Evolutionary conservation across 371 early-diverging fungal genomes (phyloP).

Genomic region (Rhizopus delemar): DNA sequence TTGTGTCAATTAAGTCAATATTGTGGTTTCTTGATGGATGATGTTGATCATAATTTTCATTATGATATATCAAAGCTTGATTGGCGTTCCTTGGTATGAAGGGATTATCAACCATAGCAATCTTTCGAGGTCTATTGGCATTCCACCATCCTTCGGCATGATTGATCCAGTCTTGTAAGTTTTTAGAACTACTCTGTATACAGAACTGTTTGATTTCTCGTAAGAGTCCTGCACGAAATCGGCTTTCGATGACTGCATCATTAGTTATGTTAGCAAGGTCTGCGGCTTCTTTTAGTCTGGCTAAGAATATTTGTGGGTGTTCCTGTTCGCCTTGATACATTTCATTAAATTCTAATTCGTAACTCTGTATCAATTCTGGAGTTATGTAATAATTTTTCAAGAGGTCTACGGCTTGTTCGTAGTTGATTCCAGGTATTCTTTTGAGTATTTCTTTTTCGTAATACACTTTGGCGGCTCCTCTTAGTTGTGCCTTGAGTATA

Average conservation of each 20-base stretch:
- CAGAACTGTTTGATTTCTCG: background rate
- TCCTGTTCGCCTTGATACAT: background rate
- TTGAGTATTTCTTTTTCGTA: no score
- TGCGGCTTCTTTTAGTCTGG: constrained; percentile 10
- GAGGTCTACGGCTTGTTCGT: no score
- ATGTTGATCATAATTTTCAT: background rate
- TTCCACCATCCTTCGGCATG: constrained; percentile 1
- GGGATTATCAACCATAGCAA: background rate
- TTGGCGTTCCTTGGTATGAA: background rate
- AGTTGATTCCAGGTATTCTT: no score
- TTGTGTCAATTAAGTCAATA: background rate
- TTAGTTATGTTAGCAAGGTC: constrained; percentile 6
- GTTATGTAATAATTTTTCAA: no score
- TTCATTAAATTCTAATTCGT: background rate
- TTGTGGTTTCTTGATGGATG: background rate
- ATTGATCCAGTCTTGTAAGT: background rate
- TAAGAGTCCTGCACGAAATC: constrained; percentile 6
- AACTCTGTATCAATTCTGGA: no score
- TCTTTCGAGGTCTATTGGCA: background rate
- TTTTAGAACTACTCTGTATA: background rate
- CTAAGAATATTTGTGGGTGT: constrained; percentile 3
- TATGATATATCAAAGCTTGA: background rate
- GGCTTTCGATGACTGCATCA: background rate
- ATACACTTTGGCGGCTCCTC: no score
- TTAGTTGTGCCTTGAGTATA: no score